Base-by-base conservation (phyloP, 495 filamentous ascomycete species). In the Aspergillus leporis region DNA sequence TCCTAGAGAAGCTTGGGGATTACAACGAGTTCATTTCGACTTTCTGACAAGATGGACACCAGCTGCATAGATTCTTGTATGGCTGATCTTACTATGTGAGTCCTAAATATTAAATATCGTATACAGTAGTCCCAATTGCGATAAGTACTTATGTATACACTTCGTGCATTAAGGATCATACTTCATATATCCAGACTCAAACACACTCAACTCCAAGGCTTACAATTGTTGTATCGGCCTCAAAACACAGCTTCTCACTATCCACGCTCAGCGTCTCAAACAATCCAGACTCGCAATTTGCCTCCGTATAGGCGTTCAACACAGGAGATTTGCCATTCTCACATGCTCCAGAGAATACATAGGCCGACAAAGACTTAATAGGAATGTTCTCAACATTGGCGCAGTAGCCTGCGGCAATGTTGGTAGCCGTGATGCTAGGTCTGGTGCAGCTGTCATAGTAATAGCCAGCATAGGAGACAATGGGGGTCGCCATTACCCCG, bases 151-250 rank as follows among this genome's bases (percentile, higher is more conserved):
- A 28, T n/a, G 25, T 28, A 28, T 28, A 28, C 25, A 6, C 3
- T 28, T 28, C 3, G 25, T 28, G 6, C 25, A 28, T 28, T 6
- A 28, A 28, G 3, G 6, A 28, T 6, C 25, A 3, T 3, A 28
- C 6, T 28, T 6, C 25, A 28, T 28, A 6, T 28, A 28, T 28
- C 25, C 25, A 6, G 10, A 8, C 2, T 90, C 23, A 83, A 46
- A 94, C 77, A 81, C 83, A 62, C 64, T 94, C 59, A 81, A 56
- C 45, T 34, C 51, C 61, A n/a, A 66, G 1, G 34, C 64, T 66
- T 7, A 61, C 53, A n/a, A 63, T 34, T 0, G 64, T 66, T 5
- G 50, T 53, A 58, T 61, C 64, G 21, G 41, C 56, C 56, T 54
- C 61, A 51, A 66, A 66, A 47, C 64, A 66, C 43, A 61, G 58